These are phyloP conservation scores for Diversispora eburnea DNA, from an alignment of 192 early-diverging fungal genomes.

Conservation along the genomic window DNA sequence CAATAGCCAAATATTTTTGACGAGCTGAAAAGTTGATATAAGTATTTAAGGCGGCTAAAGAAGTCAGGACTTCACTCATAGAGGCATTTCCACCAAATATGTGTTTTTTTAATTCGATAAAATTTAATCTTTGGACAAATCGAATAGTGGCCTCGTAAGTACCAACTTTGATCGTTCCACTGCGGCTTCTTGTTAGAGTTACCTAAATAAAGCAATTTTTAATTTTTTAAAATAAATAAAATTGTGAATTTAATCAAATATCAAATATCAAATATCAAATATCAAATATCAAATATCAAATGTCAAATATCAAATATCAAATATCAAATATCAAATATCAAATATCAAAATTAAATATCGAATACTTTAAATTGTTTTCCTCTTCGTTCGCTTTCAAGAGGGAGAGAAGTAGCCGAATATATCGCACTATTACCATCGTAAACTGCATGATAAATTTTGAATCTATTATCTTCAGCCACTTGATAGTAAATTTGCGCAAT, in stretches of 20 bases:
- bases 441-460: neutral
- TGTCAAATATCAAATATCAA: neutral
- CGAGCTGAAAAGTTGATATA: conserved; percentile 9
- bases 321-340: too few species aligned
- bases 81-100: neutral
- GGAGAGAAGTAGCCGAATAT: neutral
- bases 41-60: neutral
- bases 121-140: neutral
- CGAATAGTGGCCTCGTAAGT: neutral
- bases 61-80: neutral
- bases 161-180: neutral
- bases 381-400: neutral
- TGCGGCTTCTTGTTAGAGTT: neutral
- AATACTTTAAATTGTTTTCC: neutral
- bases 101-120: neutral
- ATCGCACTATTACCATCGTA: conserved; percentile 5
- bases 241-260: neutral
- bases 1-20: neutral
- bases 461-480: neutral
- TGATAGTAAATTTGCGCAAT: neutral
- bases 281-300: too few species aligned
- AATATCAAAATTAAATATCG: too few species aligned
- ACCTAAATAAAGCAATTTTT: neutral
- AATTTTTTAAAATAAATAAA: neutral
- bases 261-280: neutral